Conservation (phyloP, 495 filamentous ascomycete species). For the Neohortaea acidophila region DNA sequence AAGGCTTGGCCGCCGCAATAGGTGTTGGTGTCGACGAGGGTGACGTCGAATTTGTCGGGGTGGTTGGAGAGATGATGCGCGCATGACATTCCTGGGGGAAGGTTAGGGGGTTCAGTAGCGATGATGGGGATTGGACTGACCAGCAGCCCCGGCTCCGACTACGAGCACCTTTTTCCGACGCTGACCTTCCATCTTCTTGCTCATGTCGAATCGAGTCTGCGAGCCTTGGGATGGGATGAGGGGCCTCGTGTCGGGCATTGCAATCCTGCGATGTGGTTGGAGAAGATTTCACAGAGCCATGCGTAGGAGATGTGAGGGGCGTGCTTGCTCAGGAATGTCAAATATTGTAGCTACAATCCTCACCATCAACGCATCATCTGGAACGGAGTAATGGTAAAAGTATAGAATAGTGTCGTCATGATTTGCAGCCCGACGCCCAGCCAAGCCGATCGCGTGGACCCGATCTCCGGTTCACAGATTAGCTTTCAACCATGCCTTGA, state of each 20-base stretch:
- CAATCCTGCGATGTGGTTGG: too few species aligned
- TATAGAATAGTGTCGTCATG: too few species aligned
- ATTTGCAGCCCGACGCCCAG: too few species aligned
- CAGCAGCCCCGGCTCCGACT: conserved; percentile 29
- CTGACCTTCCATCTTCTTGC: conserved; percentile 14
- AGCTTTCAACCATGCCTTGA: too few species aligned
- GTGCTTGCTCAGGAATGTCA: too few species aligned
- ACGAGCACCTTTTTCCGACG: conserved; percentile 25
- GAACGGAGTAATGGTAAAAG: too few species aligned
- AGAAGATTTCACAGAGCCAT: too few species aligned
- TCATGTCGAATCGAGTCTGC: conserved; percentile 17
- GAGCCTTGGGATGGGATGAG: conserved; percentile 14
- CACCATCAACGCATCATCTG: too few species aligned
- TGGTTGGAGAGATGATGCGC: conserved; percentile 59
- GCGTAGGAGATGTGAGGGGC: too few species aligned
- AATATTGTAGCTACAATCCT: too few species aligned
- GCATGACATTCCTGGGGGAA: conserved; percentile 44
- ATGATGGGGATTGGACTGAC: conserved; percentile 11
- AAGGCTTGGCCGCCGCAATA: conserved; percentile 72
- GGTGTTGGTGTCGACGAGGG: conserved; percentile 50
- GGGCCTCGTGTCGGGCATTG: conserved; percentile 12
- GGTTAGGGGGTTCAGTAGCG: conserved; percentile 5
- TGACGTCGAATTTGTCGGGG: conserved; percentile 57
- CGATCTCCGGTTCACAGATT: too few species aligned
- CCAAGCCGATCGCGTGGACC: too few species aligned